Evolutionary conservation across 208 protist genomes (phyloP), one percentile per base, ranked within the genome.

Genomic region (Acanthamoeba rhysodes): DNA sequence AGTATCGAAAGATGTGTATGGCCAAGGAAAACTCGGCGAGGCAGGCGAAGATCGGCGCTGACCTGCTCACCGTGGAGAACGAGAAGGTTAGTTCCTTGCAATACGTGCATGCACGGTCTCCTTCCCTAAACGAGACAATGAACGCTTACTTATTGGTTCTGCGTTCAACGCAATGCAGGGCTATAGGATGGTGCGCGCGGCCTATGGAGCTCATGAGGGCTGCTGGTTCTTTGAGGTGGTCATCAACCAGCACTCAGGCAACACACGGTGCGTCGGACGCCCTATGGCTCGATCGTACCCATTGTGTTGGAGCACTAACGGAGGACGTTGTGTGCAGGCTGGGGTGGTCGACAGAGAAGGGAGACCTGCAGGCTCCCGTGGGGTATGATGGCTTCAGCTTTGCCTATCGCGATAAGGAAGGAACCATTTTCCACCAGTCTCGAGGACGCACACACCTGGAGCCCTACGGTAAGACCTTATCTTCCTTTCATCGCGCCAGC

Each of bases 361-460:
- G 90, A 68, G 96, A 96, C 57, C 82, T 87, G 7, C 96, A 96
- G 82, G 96, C 96, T 18, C 94, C 94, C 32, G 96, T 96, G 6
- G 96, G 96, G 0, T 96, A 96, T 41, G 96, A 96, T 53, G 70
- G 93, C 68, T 95, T 84, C 91, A 95, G 96, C 53, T 96, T 95
- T 32, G 34, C 48, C 9, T 96, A 96, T 50, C 45, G 96, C 29
- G 95, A 94, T 64, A 95, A 78, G 57, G 87, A 95, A 70, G 96
- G 96, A 24, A 93, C 90, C 68, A 95, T 96, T 16, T 96, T 96
- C 62, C 94, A 96, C 48, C 70, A 80, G 24, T 85, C 80, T 2
- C 50, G 70, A 8, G 53, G 66, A 0, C 76, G 94, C 50, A 12
- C 37, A 4, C 95, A 96, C 70, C 53, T 76, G 24, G 90, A 95